These are phyloP conservation scores for Cyberlindnera lachancei DNA, from an alignment of 805 yeast genomes.

Conservation along the genomic window DNA sequence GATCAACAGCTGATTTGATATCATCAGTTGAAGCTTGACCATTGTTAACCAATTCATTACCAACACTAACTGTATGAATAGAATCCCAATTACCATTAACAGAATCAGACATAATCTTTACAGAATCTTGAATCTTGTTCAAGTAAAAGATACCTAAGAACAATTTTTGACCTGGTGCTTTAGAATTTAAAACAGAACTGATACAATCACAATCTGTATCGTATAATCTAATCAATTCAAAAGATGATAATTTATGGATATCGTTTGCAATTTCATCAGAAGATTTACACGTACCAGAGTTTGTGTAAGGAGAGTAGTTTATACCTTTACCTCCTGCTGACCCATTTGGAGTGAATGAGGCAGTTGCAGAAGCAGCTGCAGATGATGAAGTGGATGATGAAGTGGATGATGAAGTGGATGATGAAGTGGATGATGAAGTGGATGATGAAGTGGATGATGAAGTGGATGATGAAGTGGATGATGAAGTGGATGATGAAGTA, in stretches of 20 bases:
- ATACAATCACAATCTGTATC: conserved; percentile 57
- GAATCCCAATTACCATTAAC: conserved; percentile 48
- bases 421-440: conserved; percentile 1
- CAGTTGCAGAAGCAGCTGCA: conserved; percentile 10
- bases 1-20: conserved; percentile 38
- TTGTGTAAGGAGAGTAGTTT: conserved; percentile 58
- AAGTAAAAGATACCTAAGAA: conserved; percentile 55
- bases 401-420: conserved; percentile 8
- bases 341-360: conserved; percentile 7
- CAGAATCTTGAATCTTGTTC: conserved; percentile 34
- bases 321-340: conserved; percentile 43
- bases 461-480: conserved; percentile 13
- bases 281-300: conserved; percentile 48
- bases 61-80: conserved; percentile 51
- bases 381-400: conserved; percentile 11
- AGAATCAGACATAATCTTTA: conserved; percentile 36
- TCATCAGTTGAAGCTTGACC: conserved; percentile 40
- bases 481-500: conserved; percentile 9
- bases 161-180: conserved; percentile 40
- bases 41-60: conserved; percentile 56
- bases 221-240: conserved; percentile 49
- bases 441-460: conserved; percentile 4
- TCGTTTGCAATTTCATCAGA: conserved; percentile 40
- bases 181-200: conserved; percentile 41
- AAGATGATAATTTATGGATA: conserved; percentile 35